Conservation (phyloP, 2,329 filamentous ascomycete species). For the Aureobasidium zeae region DNA sequence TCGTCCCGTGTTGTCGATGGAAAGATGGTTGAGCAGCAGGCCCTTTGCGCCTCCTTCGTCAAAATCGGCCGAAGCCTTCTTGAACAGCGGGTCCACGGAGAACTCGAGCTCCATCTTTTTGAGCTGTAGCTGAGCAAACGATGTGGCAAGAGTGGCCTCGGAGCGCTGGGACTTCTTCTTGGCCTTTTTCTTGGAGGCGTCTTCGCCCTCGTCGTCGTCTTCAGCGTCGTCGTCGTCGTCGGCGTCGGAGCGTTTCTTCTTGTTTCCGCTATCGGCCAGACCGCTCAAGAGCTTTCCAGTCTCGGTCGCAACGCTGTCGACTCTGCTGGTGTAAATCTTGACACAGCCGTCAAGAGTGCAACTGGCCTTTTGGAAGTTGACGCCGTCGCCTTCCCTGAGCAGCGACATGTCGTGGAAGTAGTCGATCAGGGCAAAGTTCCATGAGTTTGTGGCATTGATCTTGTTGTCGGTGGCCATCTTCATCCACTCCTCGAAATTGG, state of each 20-base stretch:
- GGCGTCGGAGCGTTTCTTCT: conserved; percentile 44
- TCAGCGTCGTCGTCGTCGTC: conserved; percentile 50
- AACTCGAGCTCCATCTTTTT: conserved; percentile 99
- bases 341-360: conserved; percentile 96
- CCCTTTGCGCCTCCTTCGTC: conserved; percentile 97
- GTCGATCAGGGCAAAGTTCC: conserved; percentile 99
- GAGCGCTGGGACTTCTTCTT: conserved; percentile 73
- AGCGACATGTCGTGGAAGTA: conserved; percentile 99
- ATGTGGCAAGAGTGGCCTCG: conserved; percentile 84
- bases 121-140: conserved; percentile 77
- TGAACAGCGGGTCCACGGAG: conserved; percentile 94
- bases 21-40: conserved; percentile 87
- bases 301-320: conserved; percentile 96
- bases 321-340: conserved; percentile 97
- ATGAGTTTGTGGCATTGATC: conserved; percentile 96
- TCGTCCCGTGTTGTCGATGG: conserved; percentile 81
- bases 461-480: conserved; percentile 98
- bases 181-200: conserved; percentile 46
- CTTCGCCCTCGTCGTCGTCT: conserved; percentile 48
- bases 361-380: conserved; percentile 98
- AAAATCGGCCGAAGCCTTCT: conserved; percentile 96
- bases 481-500: conserved; percentile 99
- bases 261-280: conserved; percentile 72
- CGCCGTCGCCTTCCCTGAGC: conserved; percentile 87
- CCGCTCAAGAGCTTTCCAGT: conserved; percentile 92